Evolutionary conservation across 2,329 filamentous ascomycete species (phyloP), one percentile per base, ranked within the genome.

Genomic region (Ceratocystis cacaofunesta): DNA sequence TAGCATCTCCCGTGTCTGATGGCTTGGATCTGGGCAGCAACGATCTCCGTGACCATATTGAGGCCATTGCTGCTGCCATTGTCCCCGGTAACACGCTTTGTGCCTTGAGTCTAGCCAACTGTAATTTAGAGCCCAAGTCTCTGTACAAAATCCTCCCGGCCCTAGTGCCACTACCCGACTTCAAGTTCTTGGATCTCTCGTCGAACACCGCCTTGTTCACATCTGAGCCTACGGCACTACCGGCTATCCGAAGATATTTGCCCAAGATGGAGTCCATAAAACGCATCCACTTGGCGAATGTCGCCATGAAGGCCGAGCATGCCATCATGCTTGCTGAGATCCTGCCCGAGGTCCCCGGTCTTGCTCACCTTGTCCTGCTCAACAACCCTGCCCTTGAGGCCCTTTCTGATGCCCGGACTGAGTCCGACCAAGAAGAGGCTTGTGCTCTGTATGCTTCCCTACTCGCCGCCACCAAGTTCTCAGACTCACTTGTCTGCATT

Each of bases 361-460:
- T 99, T 43, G 91, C 91, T 6, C 92, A 97, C 75, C 80, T 99
- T 69, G 94, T 87, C 71, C 82, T 97, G 2, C 77, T 95, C 48
- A 89, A 94, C 69, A 99, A 99, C 70, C 80, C 85, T 0, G 81
- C 85, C 68, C 77, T 96, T 3, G 78, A 82, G 25, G 82, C 82
- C 60, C 80, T 96, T 28, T 87, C 90, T 4, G 82, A 85, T 68
- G 88, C 90, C 0, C 88, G 81, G 62, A 89, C 89, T 5, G 90
- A 94, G 70, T 85, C 85, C 66, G 82, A 80, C 1, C 90, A 96
- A 74, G 92, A 97, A 75, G 92, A 97, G 75, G 92, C 94, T 0
- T 96, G 90, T 70, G 94, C 94, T 0, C 76, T 97, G 5, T 97
- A 95, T 73, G 91, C 94, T 0, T 96, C 92, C 1, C 80, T 97